Conservation (phyloP, 305 asterid species). For the Fraxinus paxiana region DNA sequence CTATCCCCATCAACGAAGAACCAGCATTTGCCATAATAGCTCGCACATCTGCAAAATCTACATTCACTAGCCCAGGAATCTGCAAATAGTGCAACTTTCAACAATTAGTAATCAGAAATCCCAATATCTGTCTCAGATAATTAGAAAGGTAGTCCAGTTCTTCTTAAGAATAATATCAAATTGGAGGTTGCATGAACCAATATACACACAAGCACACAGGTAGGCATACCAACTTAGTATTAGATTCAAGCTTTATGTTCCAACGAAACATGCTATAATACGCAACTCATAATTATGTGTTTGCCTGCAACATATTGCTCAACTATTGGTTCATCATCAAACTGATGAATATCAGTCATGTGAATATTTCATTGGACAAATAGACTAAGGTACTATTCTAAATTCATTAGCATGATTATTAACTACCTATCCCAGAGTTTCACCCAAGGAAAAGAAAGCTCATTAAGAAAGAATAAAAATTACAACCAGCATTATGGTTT, state of each 20-base stretch:
- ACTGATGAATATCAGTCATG: background rate
- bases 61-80: slow-evolving; percentile 94
- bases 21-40: slow-evolving; percentile 98
- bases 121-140: background rate
- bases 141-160: background rate
- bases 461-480: background rate
- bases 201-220: background rate
- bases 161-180: background rate
- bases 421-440: slow-evolving; percentile 4
- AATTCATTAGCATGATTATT: background rate
- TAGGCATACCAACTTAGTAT: background rate
- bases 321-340: slow-evolving; percentile 12
- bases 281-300: background rate
- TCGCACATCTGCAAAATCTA: slow-evolving; percentile 97
- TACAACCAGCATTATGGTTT: background rate
- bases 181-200: background rate
- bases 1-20: slow-evolving; percentile 96
- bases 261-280: background rate
- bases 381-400: slow-evolving; percentile 5
- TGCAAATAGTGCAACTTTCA: slow-evolving; percentile 35
- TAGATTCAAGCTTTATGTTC: background rate
- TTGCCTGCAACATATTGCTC: background rate
- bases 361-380: background rate
- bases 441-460: background rate
- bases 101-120: slow-evolving; percentile 16